Conservation (phyloP, 352 stramenopile genomes). For the Peronospora tabacina region DNA sequence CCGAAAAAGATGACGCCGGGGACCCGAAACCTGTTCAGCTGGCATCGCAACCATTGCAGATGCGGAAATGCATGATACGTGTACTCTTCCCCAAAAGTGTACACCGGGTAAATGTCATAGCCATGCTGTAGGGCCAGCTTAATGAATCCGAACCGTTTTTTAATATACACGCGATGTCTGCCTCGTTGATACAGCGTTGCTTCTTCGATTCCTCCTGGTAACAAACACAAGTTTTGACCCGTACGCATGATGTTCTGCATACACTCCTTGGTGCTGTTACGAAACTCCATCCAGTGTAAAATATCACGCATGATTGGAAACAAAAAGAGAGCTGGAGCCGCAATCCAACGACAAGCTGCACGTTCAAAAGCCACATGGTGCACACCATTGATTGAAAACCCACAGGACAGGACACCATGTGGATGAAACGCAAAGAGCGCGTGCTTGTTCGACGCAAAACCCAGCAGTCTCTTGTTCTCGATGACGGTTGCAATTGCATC, state of each 20-base stretch:
- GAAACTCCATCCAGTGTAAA: constrained; percentile 62
- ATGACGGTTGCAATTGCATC: constrained; percentile 9
- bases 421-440: constrained; percentile 51
- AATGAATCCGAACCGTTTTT: constrained; percentile 89
- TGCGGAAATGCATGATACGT: constrained; percentile 85
- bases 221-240: constrained; percentile 61
- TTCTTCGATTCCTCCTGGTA: constrained; percentile 92
- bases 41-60: constrained; percentile 61
- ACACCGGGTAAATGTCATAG: constrained; percentile 81
- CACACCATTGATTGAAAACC: constrained; percentile 47
- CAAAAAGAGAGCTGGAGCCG: constrained; percentile 58
- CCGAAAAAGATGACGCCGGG: constrained; percentile 79
- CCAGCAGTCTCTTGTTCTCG: constrained; percentile 15
- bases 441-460: constrained; percentile 13
- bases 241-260: constrained; percentile 47
- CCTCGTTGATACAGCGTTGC: constrained; percentile 78
- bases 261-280: constrained; percentile 38
- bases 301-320: constrained; percentile 63
- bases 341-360: constrained; percentile 50
- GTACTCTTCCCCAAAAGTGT: constrained; percentile 89
- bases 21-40: constrained; percentile 78
- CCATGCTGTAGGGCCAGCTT: constrained; percentile 88
- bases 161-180: constrained; percentile 87
- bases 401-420: constrained; percentile 53
- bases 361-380: constrained; percentile 43